A percentile compares a stretch with the other conserved stretches of the same genome.
phyloP scores from a whole-genome alignment of 345 rosid species.

The Mercurialis annua region DNA sequence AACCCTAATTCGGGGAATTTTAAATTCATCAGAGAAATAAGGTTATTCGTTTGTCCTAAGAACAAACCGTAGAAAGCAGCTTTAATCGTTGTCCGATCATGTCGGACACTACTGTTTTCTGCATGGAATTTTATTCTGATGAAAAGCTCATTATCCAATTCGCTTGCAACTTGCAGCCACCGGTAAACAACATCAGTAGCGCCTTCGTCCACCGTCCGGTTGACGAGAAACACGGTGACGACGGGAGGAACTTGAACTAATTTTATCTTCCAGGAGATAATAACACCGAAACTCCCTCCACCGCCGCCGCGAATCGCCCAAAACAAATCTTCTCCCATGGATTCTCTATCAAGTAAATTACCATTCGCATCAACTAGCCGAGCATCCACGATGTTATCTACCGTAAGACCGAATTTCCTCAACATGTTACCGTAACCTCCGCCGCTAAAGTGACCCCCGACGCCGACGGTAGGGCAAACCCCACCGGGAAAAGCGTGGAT shows the following conservation, averaged over 20 bases:
- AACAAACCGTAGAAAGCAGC: conserved; percentile 28
- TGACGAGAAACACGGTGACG: conserved; percentile 7
- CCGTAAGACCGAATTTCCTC: conserved; percentile 20
- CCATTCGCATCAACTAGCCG: conserved; percentile 10
- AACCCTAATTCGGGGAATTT: conserved; percentile 42
- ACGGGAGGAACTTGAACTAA: conserved; percentile 7
- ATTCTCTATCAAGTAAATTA: conserved; percentile 12
- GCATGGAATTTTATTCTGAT: not conserved
- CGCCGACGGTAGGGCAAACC: conserved; percentile 4
- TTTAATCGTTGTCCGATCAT: not conserved
- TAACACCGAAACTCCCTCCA: conserved; percentile 19
- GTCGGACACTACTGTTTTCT: not conserved
- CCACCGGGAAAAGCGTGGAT: conserved; percentile 17
- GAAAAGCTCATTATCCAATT: conserved; percentile 9
- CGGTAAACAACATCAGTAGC: conserved; percentile 13
- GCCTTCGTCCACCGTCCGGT: conserved; percentile 7
- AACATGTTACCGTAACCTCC: conserved; percentile 23
- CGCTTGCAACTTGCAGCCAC: conserved; percentile 15
- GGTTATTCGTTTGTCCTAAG: conserved; percentile 28
- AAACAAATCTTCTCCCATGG: conserved; percentile 23
- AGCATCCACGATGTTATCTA: conserved; percentile 16
- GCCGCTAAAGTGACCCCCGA: conserved; percentile 19
- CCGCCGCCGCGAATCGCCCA: conserved; percentile 25
- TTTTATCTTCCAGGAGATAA: conserved; percentile 24
- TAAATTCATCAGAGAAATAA: conserved; percentile 17